Conservation (phyloP, 371 early-diverging fungal species). For the Haplosporangium sp. region DNA sequence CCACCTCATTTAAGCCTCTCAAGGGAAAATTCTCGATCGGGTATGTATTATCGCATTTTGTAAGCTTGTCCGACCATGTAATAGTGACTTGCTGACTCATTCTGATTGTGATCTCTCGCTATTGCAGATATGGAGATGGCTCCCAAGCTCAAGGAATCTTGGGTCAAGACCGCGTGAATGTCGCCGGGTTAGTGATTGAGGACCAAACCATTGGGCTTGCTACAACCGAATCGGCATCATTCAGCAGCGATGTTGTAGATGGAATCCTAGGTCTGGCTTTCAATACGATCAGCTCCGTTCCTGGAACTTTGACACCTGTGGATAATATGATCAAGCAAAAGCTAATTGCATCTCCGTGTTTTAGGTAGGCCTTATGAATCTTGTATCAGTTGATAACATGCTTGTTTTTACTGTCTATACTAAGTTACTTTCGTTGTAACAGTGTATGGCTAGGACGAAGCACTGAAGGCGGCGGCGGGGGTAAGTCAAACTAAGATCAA, state of each 20-base stretch:
- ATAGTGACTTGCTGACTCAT: not conserved
- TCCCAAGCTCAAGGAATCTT: slow-evolving; percentile 61
- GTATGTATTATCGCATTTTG: slow-evolving; percentile 6
- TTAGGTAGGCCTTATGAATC: slow-evolving; percentile 35
- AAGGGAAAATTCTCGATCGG: slow-evolving; percentile 40
- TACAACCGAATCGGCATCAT: slow-evolving; percentile 41
- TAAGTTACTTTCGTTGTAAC: too few species aligned
- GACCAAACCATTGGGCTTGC: slow-evolving; percentile 58
- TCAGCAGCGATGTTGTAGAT: slow-evolving; percentile 57
- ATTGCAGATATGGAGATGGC: slow-evolving; percentile 63
- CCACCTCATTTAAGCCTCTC: slow-evolving; percentile 35
- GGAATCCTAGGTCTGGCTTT: slow-evolving; percentile 61
- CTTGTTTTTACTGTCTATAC: not conserved
- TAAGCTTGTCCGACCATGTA: too few species aligned
- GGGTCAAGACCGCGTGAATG: slow-evolving; percentile 58
- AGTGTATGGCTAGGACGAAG: slow-evolving; percentile 59
- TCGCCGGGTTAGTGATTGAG: slow-evolving; percentile 60
- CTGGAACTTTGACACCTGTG: slow-evolving; percentile 56
- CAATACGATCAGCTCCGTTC: slow-evolving; percentile 54
- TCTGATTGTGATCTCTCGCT: not conserved
- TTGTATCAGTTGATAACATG: not conserved
- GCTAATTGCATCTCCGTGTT: slow-evolving; percentile 55
- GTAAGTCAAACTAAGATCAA: slow-evolving; percentile 20
- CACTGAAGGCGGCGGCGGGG: slow-evolving; percentile 62
- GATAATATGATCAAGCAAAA: slow-evolving; percentile 61